phyloP scores from a whole-genome alignment of 2,329 filamentous ascomycete genomes.

The Exophiala oligosperma region DNA sequence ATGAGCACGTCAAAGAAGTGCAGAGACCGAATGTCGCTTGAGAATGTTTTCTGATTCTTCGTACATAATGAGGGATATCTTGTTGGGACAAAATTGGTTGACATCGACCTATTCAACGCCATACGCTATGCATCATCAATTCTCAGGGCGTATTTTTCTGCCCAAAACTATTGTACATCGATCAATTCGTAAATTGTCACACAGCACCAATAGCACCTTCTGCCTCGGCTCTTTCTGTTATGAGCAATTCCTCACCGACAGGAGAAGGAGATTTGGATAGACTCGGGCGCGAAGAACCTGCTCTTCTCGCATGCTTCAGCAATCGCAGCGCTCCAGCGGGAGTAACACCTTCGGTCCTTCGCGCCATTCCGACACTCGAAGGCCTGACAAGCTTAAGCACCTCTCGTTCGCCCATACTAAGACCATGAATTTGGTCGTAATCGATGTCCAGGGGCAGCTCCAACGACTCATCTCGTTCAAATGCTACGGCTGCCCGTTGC shows the following conservation, averaged over 20 bases:
- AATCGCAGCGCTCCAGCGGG: slow-evolving; percentile 46
- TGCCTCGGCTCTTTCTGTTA: slow-evolving; percentile 2
- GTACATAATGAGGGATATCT: background rate
- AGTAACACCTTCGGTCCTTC: slow-evolving; percentile 75
- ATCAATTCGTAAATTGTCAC: background rate
- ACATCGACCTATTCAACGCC: background rate
- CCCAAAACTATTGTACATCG: background rate
- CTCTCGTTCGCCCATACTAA: slow-evolving; percentile 77
- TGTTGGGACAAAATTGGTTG: background rate
- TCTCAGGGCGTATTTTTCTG: background rate
- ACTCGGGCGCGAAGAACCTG: background rate
- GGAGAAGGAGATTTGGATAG: background rate
- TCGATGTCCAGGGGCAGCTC: slow-evolving; percentile 72
- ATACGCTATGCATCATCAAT: background rate
- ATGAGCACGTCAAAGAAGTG: no score
- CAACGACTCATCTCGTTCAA: slow-evolving; percentile 75
- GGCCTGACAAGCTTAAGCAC: slow-evolving; percentile 70
- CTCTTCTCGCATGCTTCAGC: slow-evolving; percentile 42
- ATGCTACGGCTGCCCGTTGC: slow-evolving; percentile 62
- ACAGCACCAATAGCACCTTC: background rate
- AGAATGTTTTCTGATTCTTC: no score
- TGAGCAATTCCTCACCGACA: slow-evolving; percentile 6
- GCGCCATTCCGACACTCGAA: slow-evolving; percentile 84
- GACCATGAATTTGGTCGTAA: slow-evolving; percentile 69
- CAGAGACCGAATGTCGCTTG: no score